Conservation (phyloP, 768 basidiomycete genomes). For the Hypholoma fasciculare region DNA sequence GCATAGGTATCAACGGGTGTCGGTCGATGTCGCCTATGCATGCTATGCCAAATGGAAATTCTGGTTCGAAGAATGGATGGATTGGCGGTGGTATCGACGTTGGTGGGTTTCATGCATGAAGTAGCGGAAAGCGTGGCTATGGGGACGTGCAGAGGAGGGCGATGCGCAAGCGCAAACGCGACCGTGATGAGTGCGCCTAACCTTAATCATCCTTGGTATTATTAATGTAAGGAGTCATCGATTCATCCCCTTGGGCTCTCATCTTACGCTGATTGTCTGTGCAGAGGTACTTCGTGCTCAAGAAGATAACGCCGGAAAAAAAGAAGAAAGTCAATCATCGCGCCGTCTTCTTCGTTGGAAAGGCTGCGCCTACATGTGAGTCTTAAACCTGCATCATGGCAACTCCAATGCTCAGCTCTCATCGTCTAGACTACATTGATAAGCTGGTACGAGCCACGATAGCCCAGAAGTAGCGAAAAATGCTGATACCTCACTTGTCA, state of each 20-base stretch:
- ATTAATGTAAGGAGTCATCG: too few species aligned
- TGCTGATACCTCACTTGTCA: constrained; percentile 21
- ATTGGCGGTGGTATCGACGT: constrained; percentile 38
- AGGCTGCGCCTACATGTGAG: too few species aligned
- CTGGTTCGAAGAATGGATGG: constrained; percentile 8
- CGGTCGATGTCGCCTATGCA: constrained; percentile 40
- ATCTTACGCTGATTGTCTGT: too few species aligned
- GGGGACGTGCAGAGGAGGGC: constrained; percentile 30
- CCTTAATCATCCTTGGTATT: too few species aligned
- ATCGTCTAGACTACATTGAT: constrained; percentile 77
- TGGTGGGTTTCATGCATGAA: constrained; percentile 11
- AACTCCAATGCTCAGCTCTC: neutral
- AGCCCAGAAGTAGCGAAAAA: neutral
- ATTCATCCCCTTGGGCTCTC: too few species aligned
- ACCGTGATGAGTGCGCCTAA: constrained; percentile 22
- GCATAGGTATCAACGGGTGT: constrained; percentile 23
- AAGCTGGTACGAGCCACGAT: constrained; percentile 57
- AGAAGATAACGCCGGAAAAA: too few species aligned
- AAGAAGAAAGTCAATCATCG: too few species aligned
- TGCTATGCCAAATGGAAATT: constrained; percentile 26
- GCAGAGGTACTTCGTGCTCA: too few species aligned
- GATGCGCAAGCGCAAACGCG: constrained; percentile 19
- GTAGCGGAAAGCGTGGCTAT: constrained; percentile 23
- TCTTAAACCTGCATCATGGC: too few species aligned
- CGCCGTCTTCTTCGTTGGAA: too few species aligned